These are phyloP conservation scores for Tetraselmis chui DNA, from an alignment of 139 green algal genomes.

Conservation along the genomic window DNA sequence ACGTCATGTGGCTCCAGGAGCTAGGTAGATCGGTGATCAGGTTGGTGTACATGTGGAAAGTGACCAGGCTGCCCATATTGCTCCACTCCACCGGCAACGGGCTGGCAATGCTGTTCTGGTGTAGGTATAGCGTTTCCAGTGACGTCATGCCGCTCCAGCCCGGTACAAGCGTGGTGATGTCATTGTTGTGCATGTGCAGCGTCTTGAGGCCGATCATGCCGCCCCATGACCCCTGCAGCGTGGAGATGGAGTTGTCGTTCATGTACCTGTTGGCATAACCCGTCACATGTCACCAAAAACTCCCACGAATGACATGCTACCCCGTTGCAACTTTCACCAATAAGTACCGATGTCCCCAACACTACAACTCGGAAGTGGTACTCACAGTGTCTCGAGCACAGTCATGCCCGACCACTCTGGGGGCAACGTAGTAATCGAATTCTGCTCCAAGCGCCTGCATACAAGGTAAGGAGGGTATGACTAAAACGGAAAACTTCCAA, in stretches of 20 bases:
- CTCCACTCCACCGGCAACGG: not conserved
- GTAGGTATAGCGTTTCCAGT: not conserved
- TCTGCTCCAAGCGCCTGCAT: not conserved
- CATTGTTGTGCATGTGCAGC: not conserved
- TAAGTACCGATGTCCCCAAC: too few species aligned
- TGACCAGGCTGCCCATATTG: not conserved
- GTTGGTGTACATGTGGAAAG: not conserved
- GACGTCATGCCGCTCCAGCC: not conserved
- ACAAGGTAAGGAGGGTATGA: too few species aligned
- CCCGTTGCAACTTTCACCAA: too few species aligned
- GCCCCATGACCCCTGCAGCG: not conserved
- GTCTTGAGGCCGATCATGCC: not conserved
- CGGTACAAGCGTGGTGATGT: not conserved
- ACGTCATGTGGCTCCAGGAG: not conserved
- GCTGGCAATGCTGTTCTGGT: not conserved
- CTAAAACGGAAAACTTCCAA: too few species aligned
- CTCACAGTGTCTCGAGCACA: not conserved
- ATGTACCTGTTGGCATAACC: not conserved
- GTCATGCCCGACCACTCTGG: not conserved
- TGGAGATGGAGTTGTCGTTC: not conserved
- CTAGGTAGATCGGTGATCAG: not conserved
- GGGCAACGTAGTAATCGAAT: not conserved
- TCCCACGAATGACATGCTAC: too few species aligned
- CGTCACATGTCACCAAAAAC: too few species aligned
- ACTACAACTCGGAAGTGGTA: not conserved